Conservation (phyloP, 768 basidiomycete genomes). For the Boletus bicolor region DNA sequence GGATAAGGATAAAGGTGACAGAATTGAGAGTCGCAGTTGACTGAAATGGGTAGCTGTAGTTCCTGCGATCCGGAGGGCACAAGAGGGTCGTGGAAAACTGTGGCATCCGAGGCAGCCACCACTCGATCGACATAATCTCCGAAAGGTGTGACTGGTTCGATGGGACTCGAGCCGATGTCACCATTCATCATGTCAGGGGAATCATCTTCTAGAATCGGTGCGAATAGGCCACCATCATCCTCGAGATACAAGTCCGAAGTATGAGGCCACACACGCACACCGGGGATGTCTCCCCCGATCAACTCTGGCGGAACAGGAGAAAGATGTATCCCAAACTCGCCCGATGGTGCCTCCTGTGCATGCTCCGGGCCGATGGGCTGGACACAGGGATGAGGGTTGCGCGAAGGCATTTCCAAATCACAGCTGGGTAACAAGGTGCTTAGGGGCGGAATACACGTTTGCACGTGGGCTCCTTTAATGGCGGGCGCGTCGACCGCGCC, state of each 20-base stretch:
- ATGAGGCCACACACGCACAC: constrained; percentile 17
- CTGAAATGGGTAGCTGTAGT: constrained; percentile 21
- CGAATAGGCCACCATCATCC: constrained; percentile 42
- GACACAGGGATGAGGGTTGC: constrained; percentile 30
- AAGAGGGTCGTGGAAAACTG: constrained; percentile 24
- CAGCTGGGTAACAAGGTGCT: constrained; percentile 23
- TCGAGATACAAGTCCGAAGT: constrained; percentile 19
- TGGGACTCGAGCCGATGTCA: constrained; percentile 61
- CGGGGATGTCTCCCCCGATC: constrained; percentile 1
- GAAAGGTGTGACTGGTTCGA: constrained; percentile 75
- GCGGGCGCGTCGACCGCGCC: constrained; percentile 72
- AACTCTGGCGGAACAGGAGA: constrained; percentile 14
- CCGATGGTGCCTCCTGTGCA: neutral
- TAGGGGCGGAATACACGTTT: constrained; percentile 82
- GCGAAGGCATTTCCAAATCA: constrained; percentile 14
- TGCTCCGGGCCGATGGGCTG: constrained; percentile 11
- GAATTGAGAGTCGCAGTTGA: constrained; percentile 27
- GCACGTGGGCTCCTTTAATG: constrained; percentile 83
- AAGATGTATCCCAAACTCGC: neutral
- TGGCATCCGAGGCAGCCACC: constrained; percentile 43
- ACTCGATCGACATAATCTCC: constrained; percentile 73
- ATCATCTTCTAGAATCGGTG: constrained; percentile 62
- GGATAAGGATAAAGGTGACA: constrained; percentile 18
- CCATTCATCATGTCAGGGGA: constrained; percentile 54
- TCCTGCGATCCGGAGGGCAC: constrained; percentile 17